Conservation (phyloP, 306 rosid genomes). For the Prunus kanzakura region DNA sequence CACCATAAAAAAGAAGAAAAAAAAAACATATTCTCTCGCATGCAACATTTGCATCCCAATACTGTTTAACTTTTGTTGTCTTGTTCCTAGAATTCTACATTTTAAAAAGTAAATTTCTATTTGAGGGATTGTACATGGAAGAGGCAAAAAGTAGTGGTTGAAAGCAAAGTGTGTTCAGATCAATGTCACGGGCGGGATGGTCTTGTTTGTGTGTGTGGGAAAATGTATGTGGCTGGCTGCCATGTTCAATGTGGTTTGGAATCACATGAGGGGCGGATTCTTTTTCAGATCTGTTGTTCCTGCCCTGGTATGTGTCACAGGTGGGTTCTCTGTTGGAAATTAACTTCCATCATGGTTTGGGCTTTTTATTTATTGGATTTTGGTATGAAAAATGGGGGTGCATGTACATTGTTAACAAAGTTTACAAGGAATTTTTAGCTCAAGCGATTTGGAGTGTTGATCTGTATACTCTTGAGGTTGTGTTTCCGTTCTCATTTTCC, state of each 20-base stretch:
- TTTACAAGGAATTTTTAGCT: no score
- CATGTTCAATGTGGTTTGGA: not conserved
- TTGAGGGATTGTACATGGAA: not conserved
- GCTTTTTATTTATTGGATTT: no score
- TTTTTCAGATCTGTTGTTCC: not conserved
- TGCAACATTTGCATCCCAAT: not conserved
- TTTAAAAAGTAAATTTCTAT: not conserved
- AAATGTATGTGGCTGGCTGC: not conserved
- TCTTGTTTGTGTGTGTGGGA: not conserved
- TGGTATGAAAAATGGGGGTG: not conserved
- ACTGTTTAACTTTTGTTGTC: not conserved
- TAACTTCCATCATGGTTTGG: no score
- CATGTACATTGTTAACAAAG: not conserved
- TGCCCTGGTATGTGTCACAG: not conserved
- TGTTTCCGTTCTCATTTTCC: no score
- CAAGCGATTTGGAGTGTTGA: no score
- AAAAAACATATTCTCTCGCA: not conserved
- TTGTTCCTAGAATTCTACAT: not conserved
- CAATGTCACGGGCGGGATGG: not conserved
- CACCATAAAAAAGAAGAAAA: not conserved
- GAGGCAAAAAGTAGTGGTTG: constrained; percentile 10
- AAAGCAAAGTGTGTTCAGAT: not conserved
- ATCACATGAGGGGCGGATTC: constrained; percentile 5
- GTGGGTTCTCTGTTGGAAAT: not conserved
- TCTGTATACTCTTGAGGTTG: no score